These are phyloP conservation scores for Trypanosomatidae sp. DNA, from an alignment of 208 protist species.

Conservation along the genomic window DNA sequence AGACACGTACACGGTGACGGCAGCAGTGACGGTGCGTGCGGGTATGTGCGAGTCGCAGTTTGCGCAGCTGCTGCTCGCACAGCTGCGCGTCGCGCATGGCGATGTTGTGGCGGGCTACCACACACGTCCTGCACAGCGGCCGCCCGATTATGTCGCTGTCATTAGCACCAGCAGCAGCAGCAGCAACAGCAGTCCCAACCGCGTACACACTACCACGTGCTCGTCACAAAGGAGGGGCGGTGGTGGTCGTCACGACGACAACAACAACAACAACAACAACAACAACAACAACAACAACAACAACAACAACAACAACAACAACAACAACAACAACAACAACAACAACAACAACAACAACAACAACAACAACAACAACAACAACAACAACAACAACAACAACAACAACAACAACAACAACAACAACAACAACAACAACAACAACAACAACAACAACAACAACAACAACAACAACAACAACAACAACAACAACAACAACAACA, in stretches of 20 bases:
- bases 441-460: slow-evolving; percentile 9
- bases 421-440: slow-evolving; percentile 4
- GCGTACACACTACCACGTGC: neutral
- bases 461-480: slow-evolving; percentile 8
- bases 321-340: slow-evolving; percentile 5
- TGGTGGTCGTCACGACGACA: neutral
- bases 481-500: slow-evolving; percentile 2
- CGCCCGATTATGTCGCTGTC: too few species aligned
- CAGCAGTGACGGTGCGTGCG: too few species aligned
- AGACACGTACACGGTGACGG: too few species aligned
- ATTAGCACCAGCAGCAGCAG: neutral
- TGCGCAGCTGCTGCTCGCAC: too few species aligned
- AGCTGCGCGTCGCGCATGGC: too few species aligned
- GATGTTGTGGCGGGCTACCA: too few species aligned
- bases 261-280: neutral
- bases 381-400: slow-evolving; percentile 9
- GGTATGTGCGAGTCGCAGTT: too few species aligned
- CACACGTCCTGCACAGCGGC: too few species aligned
- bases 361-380: slow-evolving; percentile 4
- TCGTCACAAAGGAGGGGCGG: neutral
- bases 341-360: slow-evolving; percentile 10
- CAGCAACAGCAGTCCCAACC: neutral
- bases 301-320: slow-evolving; percentile 1
- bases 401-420: slow-evolving; percentile 8
- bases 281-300: neutral